Conservation (phyloP, 805 yeast genomes). For the Candida awuae region DNA sequence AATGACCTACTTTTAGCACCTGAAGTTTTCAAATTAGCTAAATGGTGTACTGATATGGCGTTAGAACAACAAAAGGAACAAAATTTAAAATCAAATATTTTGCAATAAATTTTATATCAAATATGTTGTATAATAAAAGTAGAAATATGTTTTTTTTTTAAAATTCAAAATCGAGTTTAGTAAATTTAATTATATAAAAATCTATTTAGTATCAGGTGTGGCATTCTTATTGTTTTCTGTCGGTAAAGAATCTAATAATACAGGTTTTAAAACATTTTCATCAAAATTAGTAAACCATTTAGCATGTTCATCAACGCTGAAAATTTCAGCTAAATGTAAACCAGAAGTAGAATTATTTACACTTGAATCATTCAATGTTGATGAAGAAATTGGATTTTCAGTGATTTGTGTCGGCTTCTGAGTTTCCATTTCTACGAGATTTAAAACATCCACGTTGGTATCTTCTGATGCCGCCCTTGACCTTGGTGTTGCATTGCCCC, state of each 20-base stretch:
- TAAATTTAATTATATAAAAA: background rate
- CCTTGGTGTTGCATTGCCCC: slow-evolving; percentile 12
- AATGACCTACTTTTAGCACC: slow-evolving; percentile 58
- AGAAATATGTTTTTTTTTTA: too few relatives aligned
- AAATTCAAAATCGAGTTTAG: too few relatives aligned
- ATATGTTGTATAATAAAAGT: too few relatives aligned
- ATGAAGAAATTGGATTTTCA: background rate
- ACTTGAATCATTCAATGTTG: background rate
- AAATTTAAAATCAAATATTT: slow-evolving; percentile 5
- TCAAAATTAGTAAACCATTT: slow-evolving; percentile 92
- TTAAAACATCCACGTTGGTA: slow-evolving; percentile 13
- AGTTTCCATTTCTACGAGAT: too few relatives aligned
- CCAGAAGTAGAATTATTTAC: slow-evolving; percentile 9
- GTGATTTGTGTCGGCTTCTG: too few relatives aligned
- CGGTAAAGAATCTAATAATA: slow-evolving; percentile 58
- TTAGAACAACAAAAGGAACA: slow-evolving; percentile 39
- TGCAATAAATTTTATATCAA: slow-evolving; percentile 3
- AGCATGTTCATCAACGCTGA: slow-evolving; percentile 57
- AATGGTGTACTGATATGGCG: slow-evolving; percentile 64
- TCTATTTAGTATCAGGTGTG: background rate
- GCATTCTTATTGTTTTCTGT: slow-evolving; percentile 1
- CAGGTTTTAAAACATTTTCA: slow-evolving; percentile 89
- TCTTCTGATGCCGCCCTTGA: slow-evolving; percentile 23
- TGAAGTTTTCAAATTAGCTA: slow-evolving; percentile 58
- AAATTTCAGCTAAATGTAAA: slow-evolving; percentile 24